phyloP scores from a whole-genome alignment of 1,284 basidiomycete species.

The Melampsora larici-populina region DNA sequence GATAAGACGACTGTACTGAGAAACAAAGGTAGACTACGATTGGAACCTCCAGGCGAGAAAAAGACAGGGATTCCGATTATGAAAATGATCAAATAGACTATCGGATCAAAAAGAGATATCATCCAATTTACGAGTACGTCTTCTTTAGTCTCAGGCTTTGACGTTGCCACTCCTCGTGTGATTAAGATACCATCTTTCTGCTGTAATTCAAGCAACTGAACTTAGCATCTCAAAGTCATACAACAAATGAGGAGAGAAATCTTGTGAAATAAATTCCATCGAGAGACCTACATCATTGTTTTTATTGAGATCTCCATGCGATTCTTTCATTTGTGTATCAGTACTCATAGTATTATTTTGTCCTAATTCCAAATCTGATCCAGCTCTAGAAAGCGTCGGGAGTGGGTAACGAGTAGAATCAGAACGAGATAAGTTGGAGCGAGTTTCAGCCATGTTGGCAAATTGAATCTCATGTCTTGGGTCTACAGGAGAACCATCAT shows the following conservation, averaged over 20 bases:
- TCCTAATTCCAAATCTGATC: not conserved
- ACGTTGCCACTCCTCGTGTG: not conserved
- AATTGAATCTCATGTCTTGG: too few relatives aligned
- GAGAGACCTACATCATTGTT: too few relatives aligned
- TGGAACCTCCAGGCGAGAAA: conserved; percentile 24
- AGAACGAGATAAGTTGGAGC: too few relatives aligned
- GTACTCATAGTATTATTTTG: not conserved
- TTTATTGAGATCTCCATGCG: not conserved
- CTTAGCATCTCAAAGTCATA: too few relatives aligned
- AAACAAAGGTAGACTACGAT: conserved; percentile 30
- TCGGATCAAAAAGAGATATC: conserved; percentile 24
- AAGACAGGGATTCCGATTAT: conserved; percentile 38
- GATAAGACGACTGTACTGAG: conserved; percentile 26
- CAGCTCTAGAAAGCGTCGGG: too few relatives aligned
- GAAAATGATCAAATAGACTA: conserved; percentile 29
- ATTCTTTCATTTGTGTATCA: not conserved
- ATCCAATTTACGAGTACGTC: conserved; percentile 10
- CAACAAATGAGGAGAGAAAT: too few relatives aligned
- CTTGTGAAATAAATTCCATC: too few relatives aligned
- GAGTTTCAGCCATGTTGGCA: too few relatives aligned
- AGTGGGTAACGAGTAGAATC: too few relatives aligned
- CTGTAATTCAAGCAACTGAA: too few relatives aligned
- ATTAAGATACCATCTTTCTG: too few relatives aligned
- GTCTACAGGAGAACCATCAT: too few relatives aligned
- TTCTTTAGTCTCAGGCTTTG: not conserved